Evolutionary conservation across 2,329 filamentous ascomycete species (phyloP).

Genomic region (Xylariaceae sp.): DNA sequence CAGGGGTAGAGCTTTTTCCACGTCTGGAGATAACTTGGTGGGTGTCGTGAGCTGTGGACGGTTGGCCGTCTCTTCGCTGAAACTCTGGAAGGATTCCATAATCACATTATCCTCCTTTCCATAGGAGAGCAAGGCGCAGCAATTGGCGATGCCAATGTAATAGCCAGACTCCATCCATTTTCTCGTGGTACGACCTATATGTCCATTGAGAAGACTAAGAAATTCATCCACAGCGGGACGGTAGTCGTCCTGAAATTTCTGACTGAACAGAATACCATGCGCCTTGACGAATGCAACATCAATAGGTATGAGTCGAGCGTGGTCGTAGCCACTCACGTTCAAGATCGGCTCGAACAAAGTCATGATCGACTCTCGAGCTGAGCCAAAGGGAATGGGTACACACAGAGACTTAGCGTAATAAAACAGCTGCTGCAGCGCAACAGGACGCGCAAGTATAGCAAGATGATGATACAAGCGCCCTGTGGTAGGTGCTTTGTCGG

Average conservation of each 20-base stretch:
- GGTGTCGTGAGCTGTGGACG: slow-evolving; percentile 20
- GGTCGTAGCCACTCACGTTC: slow-evolving; percentile 24
- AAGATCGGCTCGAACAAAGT: slow-evolving; percentile 63
- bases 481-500: slow-evolving; percentile 68
- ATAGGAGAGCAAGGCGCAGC: slow-evolving; percentile 50
- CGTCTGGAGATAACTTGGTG: slow-evolving; percentile 16
- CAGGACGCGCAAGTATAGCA: slow-evolving; percentile 70
- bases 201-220: slow-evolving; percentile 48
- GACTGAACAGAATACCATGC: slow-evolving; percentile 62
- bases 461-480: slow-evolving; percentile 86
- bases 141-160: slow-evolving; percentile 54
- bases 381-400: slow-evolving; percentile 62
- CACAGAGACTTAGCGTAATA: slow-evolving; percentile 70
- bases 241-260: slow-evolving; percentile 44
- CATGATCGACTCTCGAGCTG: slow-evolving; percentile 66
- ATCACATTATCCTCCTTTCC: slow-evolving; percentile 47
- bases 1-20: slow-evolving; percentile 11
- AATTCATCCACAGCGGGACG: slow-evolving; percentile 46
- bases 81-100: slow-evolving; percentile 36
- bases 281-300: slow-evolving; percentile 61
- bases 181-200: slow-evolving; percentile 50
- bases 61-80: slow-evolving; percentile 22
- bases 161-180: slow-evolving; percentile 53
- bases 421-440: slow-evolving; percentile 66
- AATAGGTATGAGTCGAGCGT: slow-evolving; percentile 38